Percentiles rank a stretch among this genome's conserved stretches.
Evolutionary conservation across 306 rosid genomes (phyloP).

Genomic region (Gillenia trifoliata): DNA sequence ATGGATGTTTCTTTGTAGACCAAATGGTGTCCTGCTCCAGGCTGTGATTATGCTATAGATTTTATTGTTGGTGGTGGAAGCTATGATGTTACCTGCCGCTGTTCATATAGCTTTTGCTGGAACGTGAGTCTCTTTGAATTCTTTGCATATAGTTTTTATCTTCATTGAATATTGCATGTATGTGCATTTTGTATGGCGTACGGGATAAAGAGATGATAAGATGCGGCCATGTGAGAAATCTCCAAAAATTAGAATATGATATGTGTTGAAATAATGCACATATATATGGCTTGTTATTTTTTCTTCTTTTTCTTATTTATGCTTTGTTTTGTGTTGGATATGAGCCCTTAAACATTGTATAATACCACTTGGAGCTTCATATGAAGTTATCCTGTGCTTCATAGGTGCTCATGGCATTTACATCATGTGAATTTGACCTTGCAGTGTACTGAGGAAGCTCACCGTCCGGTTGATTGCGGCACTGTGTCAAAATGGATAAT

Average conservation of each 20-base stretch:
- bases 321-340: neutral
- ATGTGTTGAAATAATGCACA: neutral
- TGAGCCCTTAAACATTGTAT: neutral
- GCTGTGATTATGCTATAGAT: conserved; percentile 85
- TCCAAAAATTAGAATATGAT: neutral
- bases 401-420: neutral
- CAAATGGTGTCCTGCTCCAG: conserved; percentile 98
- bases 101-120: conserved; percentile 94
- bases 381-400: neutral
- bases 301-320: neutral
- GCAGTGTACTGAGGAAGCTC: conserved; percentile 96
- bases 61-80: conserved; percentile 80
- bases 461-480: conserved; percentile 92
- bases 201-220: neutral
- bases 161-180: neutral
- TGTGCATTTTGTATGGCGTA: neutral
- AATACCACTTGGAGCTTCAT: neutral
- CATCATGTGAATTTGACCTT: conserved; percentile 11
- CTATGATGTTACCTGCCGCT: conserved; percentile 89
- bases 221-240: neutral
- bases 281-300: no score
- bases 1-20: conserved; percentile 34
- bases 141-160: neutral
- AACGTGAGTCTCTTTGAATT: conserved; percentile 39
- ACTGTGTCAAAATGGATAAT: conserved; percentile 91